phyloP scores from a whole-genome alignment of 192 early-diverging fungal genomes.

The Irineochytrium annulatum region DNA sequence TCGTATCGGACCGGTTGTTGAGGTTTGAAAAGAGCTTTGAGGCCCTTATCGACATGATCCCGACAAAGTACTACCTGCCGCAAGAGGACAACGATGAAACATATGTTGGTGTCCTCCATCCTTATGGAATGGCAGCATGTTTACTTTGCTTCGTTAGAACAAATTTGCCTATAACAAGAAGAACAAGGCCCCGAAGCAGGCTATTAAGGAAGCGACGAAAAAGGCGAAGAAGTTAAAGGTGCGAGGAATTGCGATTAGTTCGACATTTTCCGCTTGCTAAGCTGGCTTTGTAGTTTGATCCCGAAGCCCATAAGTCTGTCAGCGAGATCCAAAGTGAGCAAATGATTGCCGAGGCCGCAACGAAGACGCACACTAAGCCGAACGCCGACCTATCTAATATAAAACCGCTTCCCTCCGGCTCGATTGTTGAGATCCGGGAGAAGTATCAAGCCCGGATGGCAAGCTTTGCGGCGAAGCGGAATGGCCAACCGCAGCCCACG shows the following conservation, averaged over 20 bases:
- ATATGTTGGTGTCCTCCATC: not conserved
- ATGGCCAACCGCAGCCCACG: conserved; percentile 9
- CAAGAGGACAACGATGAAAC: conserved; percentile 52
- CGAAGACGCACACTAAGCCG: not conserved
- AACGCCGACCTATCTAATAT: not conserved
- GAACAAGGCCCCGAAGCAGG: conserved; percentile 71
- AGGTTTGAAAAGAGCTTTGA: conserved; percentile 65
- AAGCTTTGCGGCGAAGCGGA: conserved; percentile 56
- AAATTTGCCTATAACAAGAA: conserved; percentile 72
- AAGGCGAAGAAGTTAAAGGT: conserved; percentile 62
- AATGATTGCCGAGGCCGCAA: conserved; percentile 1
- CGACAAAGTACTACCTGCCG: conserved; percentile 76
- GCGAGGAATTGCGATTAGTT: not conserved
- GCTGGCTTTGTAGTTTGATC: conserved; percentile 62
- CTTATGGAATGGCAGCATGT: not conserved
- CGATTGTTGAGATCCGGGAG: conserved; percentile 54
- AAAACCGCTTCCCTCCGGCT: conserved; percentile 20
- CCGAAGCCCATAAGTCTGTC: conserved; percentile 70
- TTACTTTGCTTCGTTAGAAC: conserved; percentile 19
- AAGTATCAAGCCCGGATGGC: conserved; percentile 64
- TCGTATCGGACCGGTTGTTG: conserved; percentile 61
- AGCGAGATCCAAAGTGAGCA: conserved; percentile 60
- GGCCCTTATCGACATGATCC: conserved; percentile 70
- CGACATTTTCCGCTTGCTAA: no score
- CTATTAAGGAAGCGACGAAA: conserved; percentile 72